phyloP scores from a whole-genome alignment of 148 eudicot genomes.

The Cornus controversa region DNA sequence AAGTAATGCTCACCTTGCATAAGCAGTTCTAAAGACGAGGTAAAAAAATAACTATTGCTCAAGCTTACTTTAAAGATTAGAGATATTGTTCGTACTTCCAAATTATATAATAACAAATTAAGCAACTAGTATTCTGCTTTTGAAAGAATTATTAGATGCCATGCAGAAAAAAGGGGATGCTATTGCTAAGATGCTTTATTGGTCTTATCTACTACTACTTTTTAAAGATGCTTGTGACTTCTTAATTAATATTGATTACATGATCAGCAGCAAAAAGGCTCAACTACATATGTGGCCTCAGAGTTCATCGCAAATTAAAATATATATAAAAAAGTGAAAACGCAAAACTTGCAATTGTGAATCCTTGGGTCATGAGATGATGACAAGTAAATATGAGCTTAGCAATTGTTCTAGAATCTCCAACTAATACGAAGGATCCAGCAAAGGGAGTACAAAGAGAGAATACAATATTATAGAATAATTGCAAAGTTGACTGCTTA shows the following conservation, averaged over 20 bases:
- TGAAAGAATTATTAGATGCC: constrained; percentile 2
- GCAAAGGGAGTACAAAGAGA: background rate
- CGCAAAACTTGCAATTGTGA: background rate
- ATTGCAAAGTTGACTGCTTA: background rate
- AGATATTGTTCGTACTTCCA: background rate
- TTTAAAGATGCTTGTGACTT: background rate
- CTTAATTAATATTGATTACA: too few relatives aligned
- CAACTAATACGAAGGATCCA: background rate
- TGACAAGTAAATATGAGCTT: background rate
- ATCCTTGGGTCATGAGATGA: background rate
- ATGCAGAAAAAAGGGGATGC: background rate
- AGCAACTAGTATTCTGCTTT: background rate
- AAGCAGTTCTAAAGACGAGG: too few relatives aligned
- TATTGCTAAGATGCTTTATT: background rate
- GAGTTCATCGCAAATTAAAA: background rate
- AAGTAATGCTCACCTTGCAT: too few relatives aligned
- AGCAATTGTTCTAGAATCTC: constrained; percentile 7
- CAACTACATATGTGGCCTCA: background rate
- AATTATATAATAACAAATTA: background rate
- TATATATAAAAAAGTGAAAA: too few relatives aligned
- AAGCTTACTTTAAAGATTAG: too few relatives aligned
- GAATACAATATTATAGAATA: too few relatives aligned
- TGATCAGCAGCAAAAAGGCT: too few relatives aligned
- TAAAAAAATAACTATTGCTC: too few relatives aligned
- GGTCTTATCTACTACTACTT: background rate